These are phyloP conservation scores for Trichoderma virens DNA, from an alignment of 495 filamentous ascomycete genomes.

Conservation along the genomic window DNA sequence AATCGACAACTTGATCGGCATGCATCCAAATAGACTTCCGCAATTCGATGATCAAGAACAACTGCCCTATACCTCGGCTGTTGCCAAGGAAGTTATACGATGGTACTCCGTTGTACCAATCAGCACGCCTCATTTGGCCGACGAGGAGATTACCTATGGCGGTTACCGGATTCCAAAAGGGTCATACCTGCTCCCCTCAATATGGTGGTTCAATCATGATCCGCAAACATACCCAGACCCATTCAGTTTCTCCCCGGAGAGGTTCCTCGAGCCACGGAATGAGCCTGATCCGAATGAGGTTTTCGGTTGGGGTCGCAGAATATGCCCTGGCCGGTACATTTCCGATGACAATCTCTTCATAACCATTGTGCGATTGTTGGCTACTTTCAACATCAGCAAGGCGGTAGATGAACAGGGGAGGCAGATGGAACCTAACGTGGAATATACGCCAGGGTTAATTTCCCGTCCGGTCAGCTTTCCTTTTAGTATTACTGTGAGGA, in stretches of 20 bases:
- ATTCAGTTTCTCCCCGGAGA: slow-evolving; percentile 24
- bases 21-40: slow-evolving; percentile 31
- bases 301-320: slow-evolving; percentile 53
- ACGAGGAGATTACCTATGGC: slow-evolving; percentile 42
- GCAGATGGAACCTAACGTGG: slow-evolving; percentile 28
- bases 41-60: slow-evolving; percentile 37
- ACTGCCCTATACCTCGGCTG: slow-evolving; percentile 45
- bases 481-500: slow-evolving; percentile 26
- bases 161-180: slow-evolving; percentile 46
- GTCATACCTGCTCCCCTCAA: slow-evolving; percentile 36
- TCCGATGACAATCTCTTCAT: slow-evolving; percentile 49
- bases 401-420: slow-evolving; percentile 27
- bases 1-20: slow-evolving; percentile 48
- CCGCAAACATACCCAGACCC: slow-evolving; percentile 30
- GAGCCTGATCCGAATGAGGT: slow-evolving; percentile 28
- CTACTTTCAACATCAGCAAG: slow-evolving; percentile 41
- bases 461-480: slow-evolving; percentile 28
- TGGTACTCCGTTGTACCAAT: slow-evolving; percentile 46
- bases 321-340: slow-evolving; percentile 51
- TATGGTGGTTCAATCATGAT: slow-evolving; percentile 38
- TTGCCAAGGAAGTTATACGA: slow-evolving; percentile 51
- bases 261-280: slow-evolving; percentile 25
- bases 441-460: slow-evolving; percentile 29
- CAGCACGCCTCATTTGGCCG: slow-evolving; percentile 45
- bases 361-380: slow-evolving; percentile 41